phyloP scores from a whole-genome alignment of 441 rosid species.

The Jatropha multifida region DNA sequence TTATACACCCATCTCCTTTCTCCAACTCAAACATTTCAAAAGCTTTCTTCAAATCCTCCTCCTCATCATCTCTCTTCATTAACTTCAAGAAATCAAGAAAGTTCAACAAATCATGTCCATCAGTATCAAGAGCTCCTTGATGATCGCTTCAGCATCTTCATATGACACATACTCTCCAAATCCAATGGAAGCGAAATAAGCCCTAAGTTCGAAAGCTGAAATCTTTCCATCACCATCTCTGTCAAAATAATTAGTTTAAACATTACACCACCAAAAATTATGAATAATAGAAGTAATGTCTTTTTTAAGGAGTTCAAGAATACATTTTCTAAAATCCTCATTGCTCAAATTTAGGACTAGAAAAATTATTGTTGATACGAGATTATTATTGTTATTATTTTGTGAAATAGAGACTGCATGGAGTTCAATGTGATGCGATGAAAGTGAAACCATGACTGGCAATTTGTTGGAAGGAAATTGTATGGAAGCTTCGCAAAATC shows the following conservation, averaged over 20 bases:
- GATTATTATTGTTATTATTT: no score
- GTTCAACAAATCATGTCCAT: constrained; percentile 56
- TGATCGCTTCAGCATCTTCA: constrained; percentile 49
- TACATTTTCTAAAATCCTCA: no score
- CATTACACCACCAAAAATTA: no score
- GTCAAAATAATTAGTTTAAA: constrained; percentile 39
- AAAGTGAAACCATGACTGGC: neutral
- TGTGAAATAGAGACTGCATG: no score
- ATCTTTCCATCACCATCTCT: constrained; percentile 65
- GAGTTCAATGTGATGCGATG: neutral
- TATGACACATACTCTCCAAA: constrained; percentile 73
- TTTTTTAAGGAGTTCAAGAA: no score
- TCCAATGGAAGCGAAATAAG: constrained; percentile 66
- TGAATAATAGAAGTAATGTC: no score
- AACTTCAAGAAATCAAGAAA: constrained; percentile 57
- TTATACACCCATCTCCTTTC: constrained; percentile 72
- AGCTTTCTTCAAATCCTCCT: constrained; percentile 56
- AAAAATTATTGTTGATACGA: no score
- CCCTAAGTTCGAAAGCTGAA: constrained; percentile 59
- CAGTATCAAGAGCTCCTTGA: constrained; percentile 51
- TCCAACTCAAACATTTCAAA: constrained; percentile 86
- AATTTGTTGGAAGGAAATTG: neutral
- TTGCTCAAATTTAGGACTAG: no score
- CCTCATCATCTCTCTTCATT: constrained; percentile 39
- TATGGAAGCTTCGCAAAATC: neutral